Base-by-base conservation (phyloP, 1,284 basidiomycete species). In the Ganoderma leucocontextum region DNA sequence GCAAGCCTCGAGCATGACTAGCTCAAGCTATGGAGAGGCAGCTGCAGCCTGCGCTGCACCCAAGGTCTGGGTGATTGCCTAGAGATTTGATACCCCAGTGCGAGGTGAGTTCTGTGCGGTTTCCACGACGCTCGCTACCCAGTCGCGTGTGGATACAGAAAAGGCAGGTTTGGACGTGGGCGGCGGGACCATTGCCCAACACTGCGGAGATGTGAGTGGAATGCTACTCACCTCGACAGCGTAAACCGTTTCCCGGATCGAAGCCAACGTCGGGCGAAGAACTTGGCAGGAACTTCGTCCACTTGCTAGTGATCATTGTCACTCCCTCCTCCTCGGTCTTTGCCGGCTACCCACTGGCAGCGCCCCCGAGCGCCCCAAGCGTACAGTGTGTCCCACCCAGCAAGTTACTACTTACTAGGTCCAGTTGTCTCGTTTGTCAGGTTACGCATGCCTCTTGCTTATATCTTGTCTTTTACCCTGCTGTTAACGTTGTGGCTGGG, bases 161-260 rank as follows among this genome's bases (percentile, higher is more conserved):
- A 47, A 47, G n/a, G 44, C 44, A 47, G 44, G 44, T 47, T 22
- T 47, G 44, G 44, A n/a, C 44, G 44, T 47, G 44, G 19, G n/a
- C 44, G 17, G 42, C 17, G 42, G n/a, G 22, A 41, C 41, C 13
- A 41, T 15, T 13, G 44, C n/a, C 44, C 6, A 22, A 47, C n/a
- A n/a, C 6, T 47, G 44, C n/a, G 44, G 9, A n/a, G 44, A 29
- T 29, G n/a, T 47, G 44, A 9, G 44, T 22, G 44, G 44, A 22
- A 47, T 47, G 10, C 8, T 47, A n/a, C 44, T 47, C 44, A 47
- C 44, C 44, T 47, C 44, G n/a, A 47, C 44, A n/a, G 44, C 44
- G n/a, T 47, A 47, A 47, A 47, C 44, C 0, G 44, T 47, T n/a
- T 47, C 22, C 44, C n/a, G n/a, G 44, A 22, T n/a, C 8, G 44